Percentiles rank a stretch among this genome's conserved stretches.
Evolutionary conservation across 441 rosid species (phyloP).

Genomic region (Pelargonium australe): DNA sequence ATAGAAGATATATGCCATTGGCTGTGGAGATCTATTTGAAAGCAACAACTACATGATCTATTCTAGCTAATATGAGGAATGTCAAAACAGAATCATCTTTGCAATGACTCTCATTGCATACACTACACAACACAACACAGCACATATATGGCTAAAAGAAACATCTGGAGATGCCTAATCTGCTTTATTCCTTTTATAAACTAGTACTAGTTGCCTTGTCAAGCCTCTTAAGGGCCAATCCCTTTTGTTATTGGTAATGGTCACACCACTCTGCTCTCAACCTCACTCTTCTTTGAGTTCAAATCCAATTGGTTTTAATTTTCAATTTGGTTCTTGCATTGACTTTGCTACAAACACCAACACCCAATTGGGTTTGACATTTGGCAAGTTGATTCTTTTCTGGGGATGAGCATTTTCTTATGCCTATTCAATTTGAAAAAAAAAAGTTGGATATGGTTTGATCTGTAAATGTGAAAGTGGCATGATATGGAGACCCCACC

Average conservation of each 20-base stretch:
- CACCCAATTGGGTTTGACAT: too few relatives aligned
- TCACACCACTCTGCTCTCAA: background rate
- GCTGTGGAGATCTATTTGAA: background rate
- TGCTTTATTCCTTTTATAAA: background rate
- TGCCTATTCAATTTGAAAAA: too few relatives aligned
- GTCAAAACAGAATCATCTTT: background rate
- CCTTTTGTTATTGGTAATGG: background rate
- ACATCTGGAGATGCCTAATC: background rate
- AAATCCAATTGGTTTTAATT: background rate
- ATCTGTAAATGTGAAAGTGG: background rate
- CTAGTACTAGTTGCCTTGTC: background rate
- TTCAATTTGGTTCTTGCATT: background rate
- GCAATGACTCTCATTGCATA: background rate
- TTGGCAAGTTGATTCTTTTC: too few relatives aligned
- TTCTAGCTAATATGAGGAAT: background rate
- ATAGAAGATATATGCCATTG: background rate
- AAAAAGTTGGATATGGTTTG: background rate
- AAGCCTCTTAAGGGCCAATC: background rate
- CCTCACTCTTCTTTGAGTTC: background rate
- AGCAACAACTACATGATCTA: background rate
- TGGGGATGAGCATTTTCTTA: too few relatives aligned
- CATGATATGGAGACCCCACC: slow-evolving; percentile 1
- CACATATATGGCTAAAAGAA: background rate
- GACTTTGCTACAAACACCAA: too few relatives aligned
- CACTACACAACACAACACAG: background rate